Conservation (phyloP, 768 basidiomycete species). For the Tremella mesenterica region DNA sequence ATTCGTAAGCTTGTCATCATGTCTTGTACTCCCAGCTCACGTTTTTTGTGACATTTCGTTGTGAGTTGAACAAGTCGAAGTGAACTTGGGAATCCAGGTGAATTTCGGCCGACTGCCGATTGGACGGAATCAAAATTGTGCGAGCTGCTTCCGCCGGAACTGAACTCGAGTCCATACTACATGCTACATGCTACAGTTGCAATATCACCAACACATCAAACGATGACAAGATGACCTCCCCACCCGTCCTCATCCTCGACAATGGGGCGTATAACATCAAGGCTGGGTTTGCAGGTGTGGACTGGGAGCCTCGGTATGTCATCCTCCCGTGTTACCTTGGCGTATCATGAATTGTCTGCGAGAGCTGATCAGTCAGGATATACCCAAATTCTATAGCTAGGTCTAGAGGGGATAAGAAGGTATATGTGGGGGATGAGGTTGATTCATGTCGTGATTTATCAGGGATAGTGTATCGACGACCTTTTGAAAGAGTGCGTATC, state of each 20-base stretch:
- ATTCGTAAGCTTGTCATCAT: constrained; percentile 6
- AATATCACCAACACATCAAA: too few relatives aligned
- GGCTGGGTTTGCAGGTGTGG: constrained; percentile 52
- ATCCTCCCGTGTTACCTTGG: not conserved
- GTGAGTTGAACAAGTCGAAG: not conserved
- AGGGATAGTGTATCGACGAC: constrained; percentile 69
- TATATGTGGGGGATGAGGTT: constrained; percentile 81
- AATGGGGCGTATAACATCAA: constrained; percentile 83
- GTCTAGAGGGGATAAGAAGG: constrained; percentile 70
- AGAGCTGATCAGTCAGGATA: constrained; percentile 48
- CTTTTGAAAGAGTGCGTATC: constrained; percentile 69
- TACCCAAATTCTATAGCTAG: constrained; percentile 74
- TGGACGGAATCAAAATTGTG: not conserved
- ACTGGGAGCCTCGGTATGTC: constrained; percentile 26
- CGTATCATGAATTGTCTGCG: not conserved
- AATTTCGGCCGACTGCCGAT: not conserved
- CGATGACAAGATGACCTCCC: constrained; percentile 5
- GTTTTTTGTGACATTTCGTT: constrained; percentile 21
- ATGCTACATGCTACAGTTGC: too few relatives aligned
- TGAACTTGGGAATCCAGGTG: not conserved
- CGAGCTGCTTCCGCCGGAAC: not conserved
- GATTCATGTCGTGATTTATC: constrained; percentile 67
- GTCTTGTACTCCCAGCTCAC: constrained; percentile 10
- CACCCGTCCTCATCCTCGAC: constrained; percentile 62
- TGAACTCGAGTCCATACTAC: not conserved